Percentiles rank a stretch among this genome's conserved stretches.
Evolutionary conservation across 192 early-diverging fungal genomes (phyloP).

Genomic region (Umbelopsis sp.): DNA sequence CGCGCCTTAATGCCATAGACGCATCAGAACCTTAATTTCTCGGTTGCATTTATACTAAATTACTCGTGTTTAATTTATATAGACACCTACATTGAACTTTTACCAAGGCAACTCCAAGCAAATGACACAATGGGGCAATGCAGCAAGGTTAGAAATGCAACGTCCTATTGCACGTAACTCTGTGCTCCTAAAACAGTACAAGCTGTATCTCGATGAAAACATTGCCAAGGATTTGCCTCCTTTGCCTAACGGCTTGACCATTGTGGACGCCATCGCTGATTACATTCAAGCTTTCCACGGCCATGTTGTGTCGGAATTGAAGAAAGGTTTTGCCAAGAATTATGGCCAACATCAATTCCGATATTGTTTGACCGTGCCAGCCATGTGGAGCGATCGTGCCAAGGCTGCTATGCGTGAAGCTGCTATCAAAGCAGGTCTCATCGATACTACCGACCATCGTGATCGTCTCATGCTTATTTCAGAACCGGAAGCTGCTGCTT

Average conservation of each 20-base stretch:
- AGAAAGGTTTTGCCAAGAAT: constrained; percentile 43
- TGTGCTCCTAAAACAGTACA: constrained; percentile 51
- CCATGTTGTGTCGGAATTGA: constrained; percentile 47
- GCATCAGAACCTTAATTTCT: constrained; percentile 27
- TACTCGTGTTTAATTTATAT: not conserved
- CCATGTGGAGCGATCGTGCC: constrained; percentile 59
- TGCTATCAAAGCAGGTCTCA: constrained; percentile 52
- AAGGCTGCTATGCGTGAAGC: constrained; percentile 58
- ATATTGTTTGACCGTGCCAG: constrained; percentile 53
- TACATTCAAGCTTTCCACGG: constrained; percentile 50
- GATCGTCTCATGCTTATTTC: constrained; percentile 51
- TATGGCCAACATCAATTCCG: constrained; percentile 46
- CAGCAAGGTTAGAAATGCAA: constrained; percentile 45
- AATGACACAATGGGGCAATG: constrained; percentile 51
- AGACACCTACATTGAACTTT: constrained; percentile 53
- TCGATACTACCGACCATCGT: constrained; percentile 43
- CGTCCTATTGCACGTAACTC: constrained; percentile 40
- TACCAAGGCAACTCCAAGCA: constrained; percentile 46
- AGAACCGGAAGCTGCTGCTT: constrained; percentile 57
- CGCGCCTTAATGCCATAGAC: constrained; percentile 23
- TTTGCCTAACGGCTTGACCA: constrained; percentile 43
- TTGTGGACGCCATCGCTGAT: constrained; percentile 52
- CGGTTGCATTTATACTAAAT: not conserved
- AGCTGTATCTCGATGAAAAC: constrained; percentile 49
- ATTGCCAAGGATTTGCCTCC: constrained; percentile 47